Percentiles rank a stretch among this genome's conserved stretches.
Evolutionary conservation across 2,329 filamentous ascomycete species (phyloP).

Genomic region (Fusarium zealandicum): DNA sequence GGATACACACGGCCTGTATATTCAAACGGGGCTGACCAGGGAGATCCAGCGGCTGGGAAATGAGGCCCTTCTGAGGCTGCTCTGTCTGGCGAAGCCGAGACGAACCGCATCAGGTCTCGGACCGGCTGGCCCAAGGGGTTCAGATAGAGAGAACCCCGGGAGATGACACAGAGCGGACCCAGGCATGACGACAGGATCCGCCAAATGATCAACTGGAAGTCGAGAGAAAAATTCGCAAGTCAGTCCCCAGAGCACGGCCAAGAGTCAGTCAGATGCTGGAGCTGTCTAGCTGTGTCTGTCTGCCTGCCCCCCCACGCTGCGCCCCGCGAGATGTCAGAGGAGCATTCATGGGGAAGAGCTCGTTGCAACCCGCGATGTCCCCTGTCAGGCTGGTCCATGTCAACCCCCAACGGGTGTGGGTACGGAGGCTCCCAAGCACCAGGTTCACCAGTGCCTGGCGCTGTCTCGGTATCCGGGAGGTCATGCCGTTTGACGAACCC

Average conservation of each 20-base stretch:
- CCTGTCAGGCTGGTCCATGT: constrained; percentile 13
- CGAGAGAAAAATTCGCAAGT: background rate
- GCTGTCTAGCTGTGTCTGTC: too few species aligned
- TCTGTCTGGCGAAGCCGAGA: constrained; percentile 20
- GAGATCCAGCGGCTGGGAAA: constrained; percentile 14
- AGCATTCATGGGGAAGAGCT: constrained; percentile 31
- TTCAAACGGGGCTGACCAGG: constrained; percentile 3
- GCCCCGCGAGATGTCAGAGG: constrained; percentile 31
- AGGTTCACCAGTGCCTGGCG: constrained; percentile 11
- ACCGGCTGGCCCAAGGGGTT: background rate
- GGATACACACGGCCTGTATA: constrained; percentile 9
- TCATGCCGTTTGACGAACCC: constrained; percentile 3
- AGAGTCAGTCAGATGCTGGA: constrained; percentile 16
- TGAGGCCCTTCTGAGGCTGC: constrained; percentile 27
- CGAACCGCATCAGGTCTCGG: constrained; percentile 1
- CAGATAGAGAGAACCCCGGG: background rate
- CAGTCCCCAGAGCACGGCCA: constrained; percentile 8
- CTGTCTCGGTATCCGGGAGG: constrained; percentile 4
- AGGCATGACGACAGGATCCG: constrained; percentile 23
- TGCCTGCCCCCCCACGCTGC: constrained; percentile 25
- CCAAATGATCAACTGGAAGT: constrained; percentile 5
- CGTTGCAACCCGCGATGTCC: constrained; percentile 11
- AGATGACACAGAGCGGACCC: constrained; percentile 26
- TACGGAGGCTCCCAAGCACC: constrained; percentile 16
- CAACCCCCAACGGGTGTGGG: constrained; percentile 16